A percentile compares a stretch with the other conserved stretches of the same genome.
Evolutionary conservation across 2,329 filamentous ascomycete genomes (phyloP).

Genomic region (Sporothrix luriei): DNA sequence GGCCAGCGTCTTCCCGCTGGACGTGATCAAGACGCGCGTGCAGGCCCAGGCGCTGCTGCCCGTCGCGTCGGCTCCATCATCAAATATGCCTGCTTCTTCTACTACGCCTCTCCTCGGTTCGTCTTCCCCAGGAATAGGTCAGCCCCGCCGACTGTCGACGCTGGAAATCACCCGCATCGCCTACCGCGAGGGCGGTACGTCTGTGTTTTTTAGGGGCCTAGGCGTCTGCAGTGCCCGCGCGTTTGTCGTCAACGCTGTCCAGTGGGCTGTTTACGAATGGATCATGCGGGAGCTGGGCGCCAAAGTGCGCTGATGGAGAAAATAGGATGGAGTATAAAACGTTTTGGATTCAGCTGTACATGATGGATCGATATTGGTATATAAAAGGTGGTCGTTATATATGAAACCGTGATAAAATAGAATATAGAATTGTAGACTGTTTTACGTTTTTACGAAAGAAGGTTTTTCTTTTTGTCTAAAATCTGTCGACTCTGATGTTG

Average conservation of each 20-base stretch:
- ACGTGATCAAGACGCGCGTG: slow-evolving; percentile 90
- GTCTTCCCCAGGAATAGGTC: slow-evolving; percentile 28
- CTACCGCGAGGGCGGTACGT: slow-evolving; percentile 64
- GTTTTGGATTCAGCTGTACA: neutral
- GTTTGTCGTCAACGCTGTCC: slow-evolving; percentile 90
- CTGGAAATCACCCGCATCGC: slow-evolving; percentile 65
- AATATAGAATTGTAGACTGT: neutral
- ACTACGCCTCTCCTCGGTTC: slow-evolving; percentile 42
- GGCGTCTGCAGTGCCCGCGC: slow-evolving; percentile 81
- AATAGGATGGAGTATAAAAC: neutral
- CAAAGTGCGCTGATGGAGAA: slow-evolving; percentile 21
- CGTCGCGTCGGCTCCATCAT: slow-evolving; percentile 33
- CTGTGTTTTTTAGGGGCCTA: slow-evolving; percentile 72
- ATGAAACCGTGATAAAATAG: neutral
- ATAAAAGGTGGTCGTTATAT: neutral
- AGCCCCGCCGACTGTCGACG: slow-evolving; percentile 49
- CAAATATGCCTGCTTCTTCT: slow-evolving; percentile 34
- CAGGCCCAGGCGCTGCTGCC: slow-evolving; percentile 65
- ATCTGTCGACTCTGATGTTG: no score
- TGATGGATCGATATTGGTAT: neutral
- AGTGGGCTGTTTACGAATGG: slow-evolving; percentile 92
- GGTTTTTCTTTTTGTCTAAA: no score
- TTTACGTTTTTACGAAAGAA: neutral
- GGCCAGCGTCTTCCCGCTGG: slow-evolving; percentile 86
- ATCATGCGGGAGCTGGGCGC: slow-evolving; percentile 65